phyloP scores from a whole-genome alignment of 1,284 basidiomycete species.

The Cryptococcus sp. region DNA sequence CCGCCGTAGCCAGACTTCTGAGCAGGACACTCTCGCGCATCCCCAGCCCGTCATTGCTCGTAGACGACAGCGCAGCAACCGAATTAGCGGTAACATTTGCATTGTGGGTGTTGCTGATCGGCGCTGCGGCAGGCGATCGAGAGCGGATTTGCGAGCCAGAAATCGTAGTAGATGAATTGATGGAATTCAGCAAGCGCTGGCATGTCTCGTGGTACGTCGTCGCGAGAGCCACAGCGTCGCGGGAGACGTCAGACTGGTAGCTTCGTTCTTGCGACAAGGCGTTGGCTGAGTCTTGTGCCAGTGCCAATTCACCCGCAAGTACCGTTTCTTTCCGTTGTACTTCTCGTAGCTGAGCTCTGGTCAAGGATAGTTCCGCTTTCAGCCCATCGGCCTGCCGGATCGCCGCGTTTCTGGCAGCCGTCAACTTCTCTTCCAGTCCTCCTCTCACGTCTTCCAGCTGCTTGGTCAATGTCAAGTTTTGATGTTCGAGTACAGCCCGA shows the following conservation, averaged over 20 bases:
- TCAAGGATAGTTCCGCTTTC: slow-evolving; percentile 51
- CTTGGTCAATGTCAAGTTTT: slow-evolving; percentile 73
- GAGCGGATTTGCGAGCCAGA: slow-evolving; percentile 27
- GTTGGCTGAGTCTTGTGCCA: slow-evolving; percentile 40
- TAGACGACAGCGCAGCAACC: slow-evolving; percentile 1
- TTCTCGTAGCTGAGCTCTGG: slow-evolving; percentile 50
- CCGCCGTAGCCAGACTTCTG: slow-evolving; percentile 39
- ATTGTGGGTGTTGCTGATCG: neutral
- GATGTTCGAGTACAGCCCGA: slow-evolving; percentile 81
- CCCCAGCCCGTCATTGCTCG: slow-evolving; percentile 25
- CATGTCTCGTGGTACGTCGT: slow-evolving; percentile 49
- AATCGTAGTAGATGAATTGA: slow-evolving; percentile 49
- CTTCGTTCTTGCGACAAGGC: slow-evolving; percentile 36
- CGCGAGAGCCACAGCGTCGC: slow-evolving; percentile 47
- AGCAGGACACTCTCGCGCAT: slow-evolving; percentile 36
- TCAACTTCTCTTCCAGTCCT: slow-evolving; percentile 47
- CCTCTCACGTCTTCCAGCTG: slow-evolving; percentile 45
- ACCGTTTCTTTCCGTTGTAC: slow-evolving; percentile 46
- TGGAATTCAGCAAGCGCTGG: slow-evolving; percentile 39
- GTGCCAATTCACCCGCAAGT: slow-evolving; percentile 46
- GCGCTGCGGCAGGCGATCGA: slow-evolving; percentile 10
- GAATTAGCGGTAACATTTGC: slow-evolving; percentile 3
- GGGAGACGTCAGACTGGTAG: slow-evolving; percentile 38
- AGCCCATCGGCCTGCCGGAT: slow-evolving; percentile 51
- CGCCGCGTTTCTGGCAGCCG: slow-evolving; percentile 44